phyloP scores from a whole-genome alignment of 306 rosid species.

The Ziziphus jujuba region DNA sequence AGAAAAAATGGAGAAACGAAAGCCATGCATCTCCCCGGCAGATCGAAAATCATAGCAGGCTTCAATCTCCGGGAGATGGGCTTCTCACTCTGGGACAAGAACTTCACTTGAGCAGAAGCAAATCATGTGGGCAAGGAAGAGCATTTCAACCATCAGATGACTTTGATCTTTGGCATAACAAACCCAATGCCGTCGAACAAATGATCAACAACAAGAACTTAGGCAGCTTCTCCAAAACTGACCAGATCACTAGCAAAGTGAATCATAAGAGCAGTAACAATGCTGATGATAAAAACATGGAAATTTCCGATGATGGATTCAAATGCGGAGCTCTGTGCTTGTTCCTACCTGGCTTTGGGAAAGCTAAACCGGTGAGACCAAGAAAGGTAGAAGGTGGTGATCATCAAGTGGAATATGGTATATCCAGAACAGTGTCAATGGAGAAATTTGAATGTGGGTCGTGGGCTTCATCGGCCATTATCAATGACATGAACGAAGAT shows the following conservation, averaged over 20 bases:
- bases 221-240: conserved; percentile 33
- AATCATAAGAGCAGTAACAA: conserved; percentile 15
- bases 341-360: conserved; percentile 66
- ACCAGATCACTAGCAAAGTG: conserved; percentile 24
- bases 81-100: conserved; percentile 28
- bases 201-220: conserved; percentile 23
- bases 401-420: conserved; percentile 17
- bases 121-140: conserved; percentile 64
- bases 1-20: conserved; percentile 41
- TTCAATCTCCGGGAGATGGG: conserved; percentile 18
- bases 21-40: conserved; percentile 34
- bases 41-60: conserved; percentile 20
- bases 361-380: conserved; percentile 48
- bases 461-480: conserved; percentile 73
- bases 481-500: conserved; percentile 37
- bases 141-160: conserved; percentile 41
- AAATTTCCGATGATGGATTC: conserved; percentile 36
- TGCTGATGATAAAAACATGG: conserved; percentile 23
- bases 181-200: conserved; percentile 30
- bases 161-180: conserved; percentile 49
- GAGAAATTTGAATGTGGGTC: conserved; percentile 95
- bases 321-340: conserved; percentile 79
- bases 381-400: conserved; percentile 35
- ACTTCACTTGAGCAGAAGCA: conserved; percentile 45
- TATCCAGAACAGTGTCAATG: conserved; percentile 70